phyloP scores from a whole-genome alignment of 176 grass and related monocot species.

The Oryza brachyantha region DNA sequence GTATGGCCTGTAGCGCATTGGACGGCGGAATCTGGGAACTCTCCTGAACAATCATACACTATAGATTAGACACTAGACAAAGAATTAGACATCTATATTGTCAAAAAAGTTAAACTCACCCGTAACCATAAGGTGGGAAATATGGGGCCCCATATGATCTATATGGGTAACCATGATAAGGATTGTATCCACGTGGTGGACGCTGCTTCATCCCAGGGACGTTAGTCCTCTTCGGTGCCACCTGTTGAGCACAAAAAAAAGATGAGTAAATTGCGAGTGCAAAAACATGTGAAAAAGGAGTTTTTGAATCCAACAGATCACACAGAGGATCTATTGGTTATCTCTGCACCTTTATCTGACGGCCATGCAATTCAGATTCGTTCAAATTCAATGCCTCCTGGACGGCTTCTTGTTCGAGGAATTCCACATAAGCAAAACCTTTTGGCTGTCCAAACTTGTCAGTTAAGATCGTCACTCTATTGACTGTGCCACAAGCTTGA shows the following conservation, averaged over 20 bases:
- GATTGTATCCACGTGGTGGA: slow-evolving; percentile 39
- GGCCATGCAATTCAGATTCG: slow-evolving; percentile 64
- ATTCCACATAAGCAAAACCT: slow-evolving; percentile 69
- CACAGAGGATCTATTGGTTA: neutral
- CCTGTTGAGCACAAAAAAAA: slow-evolving; percentile 31
- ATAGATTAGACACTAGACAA: neutral
- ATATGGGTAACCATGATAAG: slow-evolving; percentile 43
- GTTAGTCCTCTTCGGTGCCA: slow-evolving; percentile 63
- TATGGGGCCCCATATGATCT: slow-evolving; percentile 49
- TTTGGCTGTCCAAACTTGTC: slow-evolving; percentile 65
- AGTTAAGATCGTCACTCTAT: slow-evolving; percentile 59
- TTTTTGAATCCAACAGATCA: neutral
- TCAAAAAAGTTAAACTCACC: slow-evolving; percentile 30
- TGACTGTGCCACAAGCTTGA: slow-evolving; percentile 63
- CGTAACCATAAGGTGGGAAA: slow-evolving; percentile 48
- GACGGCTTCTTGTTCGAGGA: slow-evolving; percentile 56
- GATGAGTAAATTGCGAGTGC: neutral
- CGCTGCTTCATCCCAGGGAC: slow-evolving; percentile 71
- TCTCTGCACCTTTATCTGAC: slow-evolving; percentile 52
- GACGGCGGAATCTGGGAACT: slow-evolving; percentile 54
- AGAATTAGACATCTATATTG: neutral
- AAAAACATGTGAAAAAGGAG: neutral
- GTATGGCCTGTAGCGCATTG: slow-evolving; percentile 55
- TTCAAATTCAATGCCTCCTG: slow-evolving; percentile 61
- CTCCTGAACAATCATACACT: slow-evolving; percentile 26